Conservation (phyloP, 1,284 basidiomycete genomes). For the Erythrobasidium hasegawianum region DNA sequence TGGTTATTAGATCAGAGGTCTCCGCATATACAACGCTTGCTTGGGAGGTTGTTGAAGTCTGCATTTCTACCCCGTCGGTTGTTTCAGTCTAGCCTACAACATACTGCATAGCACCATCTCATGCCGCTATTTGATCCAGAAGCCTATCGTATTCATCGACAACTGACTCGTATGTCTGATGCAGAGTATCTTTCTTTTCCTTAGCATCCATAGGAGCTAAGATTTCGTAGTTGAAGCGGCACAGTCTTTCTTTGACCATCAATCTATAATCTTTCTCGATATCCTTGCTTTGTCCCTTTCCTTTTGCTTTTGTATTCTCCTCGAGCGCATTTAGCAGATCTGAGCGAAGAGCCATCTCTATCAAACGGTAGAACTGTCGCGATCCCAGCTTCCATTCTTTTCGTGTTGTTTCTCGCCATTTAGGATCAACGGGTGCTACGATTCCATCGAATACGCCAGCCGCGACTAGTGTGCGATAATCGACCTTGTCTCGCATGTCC, state of each 20-base stretch:
- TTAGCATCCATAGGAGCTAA: slow-evolving; percentile 21
- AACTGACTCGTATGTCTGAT: slow-evolving; percentile 27
- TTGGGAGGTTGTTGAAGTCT: background rate
- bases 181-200: slow-evolving; percentile 21
- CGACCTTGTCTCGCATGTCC: slow-evolving; percentile 86
- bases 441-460: slow-evolving; percentile 59
- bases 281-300: slow-evolving; percentile 7
- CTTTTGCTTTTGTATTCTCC: slow-evolving; percentile 15
- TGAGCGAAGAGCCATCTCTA: slow-evolving; percentile 84
- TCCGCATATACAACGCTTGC: no score
- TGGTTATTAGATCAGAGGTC: no score
- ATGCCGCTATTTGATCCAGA: slow-evolving; percentile 28
- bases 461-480: slow-evolving; percentile 73
- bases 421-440: slow-evolving; percentile 71
- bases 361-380: slow-evolving; percentile 85
- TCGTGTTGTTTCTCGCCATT: slow-evolving; percentile 76
- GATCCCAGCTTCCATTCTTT: slow-evolving; percentile 82
- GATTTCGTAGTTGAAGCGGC: slow-evolving; percentile 78
- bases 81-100: background rate
- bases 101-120: background rate
- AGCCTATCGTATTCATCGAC: slow-evolving; percentile 30
- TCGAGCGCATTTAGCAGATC: slow-evolving; percentile 72
- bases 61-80: background rate
- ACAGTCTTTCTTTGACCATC: slow-evolving; percentile 81
- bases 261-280: slow-evolving; percentile 37